Conservation (phyloP, 345 rosid species). For the Gossypium australe region DNA sequence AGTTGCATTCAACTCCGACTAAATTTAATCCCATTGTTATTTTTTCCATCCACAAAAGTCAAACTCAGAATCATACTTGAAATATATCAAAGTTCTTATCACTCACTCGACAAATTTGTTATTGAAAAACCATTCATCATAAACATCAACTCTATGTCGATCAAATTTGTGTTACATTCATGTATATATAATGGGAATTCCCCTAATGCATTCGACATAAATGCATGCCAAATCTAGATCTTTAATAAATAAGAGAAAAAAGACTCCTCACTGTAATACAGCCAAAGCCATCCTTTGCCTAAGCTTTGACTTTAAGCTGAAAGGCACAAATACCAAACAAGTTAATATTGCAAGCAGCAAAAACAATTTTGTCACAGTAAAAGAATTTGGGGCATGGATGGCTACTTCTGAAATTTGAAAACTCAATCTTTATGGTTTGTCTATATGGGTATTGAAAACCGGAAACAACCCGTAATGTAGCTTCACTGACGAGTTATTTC, state of each 20-base stretch:
- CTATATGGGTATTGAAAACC: neutral
- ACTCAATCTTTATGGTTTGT: too few relatives aligned
- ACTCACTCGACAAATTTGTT: neutral
- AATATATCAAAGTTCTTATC: too few relatives aligned
- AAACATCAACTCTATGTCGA: neutral
- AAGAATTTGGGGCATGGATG: neutral
- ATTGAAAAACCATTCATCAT: constrained; percentile 9
- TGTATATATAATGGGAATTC: constrained; percentile 1
- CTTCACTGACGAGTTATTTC: neutral
- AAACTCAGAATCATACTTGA: too few relatives aligned
- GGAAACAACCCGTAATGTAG: neutral
- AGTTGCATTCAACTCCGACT: too few relatives aligned
- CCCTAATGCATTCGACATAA: neutral
- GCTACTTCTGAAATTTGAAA: neutral
- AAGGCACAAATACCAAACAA: neutral
- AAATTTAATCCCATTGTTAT: too few relatives aligned
- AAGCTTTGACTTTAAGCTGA: neutral
- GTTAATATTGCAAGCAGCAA: neutral
- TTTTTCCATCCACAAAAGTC: too few relatives aligned
- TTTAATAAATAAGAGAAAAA: neutral
- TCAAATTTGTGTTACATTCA: neutral
- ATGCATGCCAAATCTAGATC: neutral
- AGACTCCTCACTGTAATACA: neutral
- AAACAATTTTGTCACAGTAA: neutral
- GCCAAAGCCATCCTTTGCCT: constrained; percentile 8